phyloP scores from a whole-genome alignment of 2,329 filamentous ascomycete genomes.

The Exophiala spinifera region DNA sequence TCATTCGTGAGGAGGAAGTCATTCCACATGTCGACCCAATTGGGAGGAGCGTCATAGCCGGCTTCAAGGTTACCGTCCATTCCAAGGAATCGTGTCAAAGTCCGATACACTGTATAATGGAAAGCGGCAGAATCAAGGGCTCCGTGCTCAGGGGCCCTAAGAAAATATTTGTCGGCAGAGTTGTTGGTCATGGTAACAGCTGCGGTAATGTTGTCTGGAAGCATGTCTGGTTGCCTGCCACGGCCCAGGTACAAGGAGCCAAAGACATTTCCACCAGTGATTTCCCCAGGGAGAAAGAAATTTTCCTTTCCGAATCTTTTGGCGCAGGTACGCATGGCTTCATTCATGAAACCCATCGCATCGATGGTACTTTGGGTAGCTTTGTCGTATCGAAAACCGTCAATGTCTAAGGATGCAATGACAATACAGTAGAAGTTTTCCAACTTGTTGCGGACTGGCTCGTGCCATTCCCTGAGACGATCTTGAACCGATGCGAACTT shows the following conservation, averaged over 20 bases:
- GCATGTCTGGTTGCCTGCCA: constrained; percentile 56
- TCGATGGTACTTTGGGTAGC: constrained; percentile 63
- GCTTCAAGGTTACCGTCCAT: constrained; percentile 57
- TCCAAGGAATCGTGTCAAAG: constrained; percentile 59
- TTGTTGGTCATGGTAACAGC: constrained; percentile 50
- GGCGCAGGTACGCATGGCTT: constrained; percentile 57
- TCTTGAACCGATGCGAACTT: constrained; percentile 68
- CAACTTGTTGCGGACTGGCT: constrained; percentile 56
- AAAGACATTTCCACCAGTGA: constrained; percentile 60
- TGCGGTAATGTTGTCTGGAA: constrained; percentile 46
- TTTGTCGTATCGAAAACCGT: constrained; percentile 66
- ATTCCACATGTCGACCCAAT: constrained; percentile 57
- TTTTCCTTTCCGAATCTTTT: constrained; percentile 57
- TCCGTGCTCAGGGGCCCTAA: constrained; percentile 46
- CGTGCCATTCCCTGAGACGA: constrained; percentile 62
- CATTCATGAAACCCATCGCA: constrained; percentile 57
- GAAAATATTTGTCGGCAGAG: constrained; percentile 45
- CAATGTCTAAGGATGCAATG: constrained; percentile 61
- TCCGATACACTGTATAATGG: constrained; percentile 63
- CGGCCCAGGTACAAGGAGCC: constrained; percentile 62
- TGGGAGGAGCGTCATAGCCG: constrained; percentile 52
- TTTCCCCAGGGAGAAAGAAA: constrained; percentile 63
- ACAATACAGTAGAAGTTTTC: constrained; percentile 62
- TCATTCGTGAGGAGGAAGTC: constrained; percentile 58
- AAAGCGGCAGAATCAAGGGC: constrained; percentile 61